Base-by-base conservation (phyloP, 2,329 filamentous ascomycete species). In the Annulohypoxylon truncatum region DNA sequence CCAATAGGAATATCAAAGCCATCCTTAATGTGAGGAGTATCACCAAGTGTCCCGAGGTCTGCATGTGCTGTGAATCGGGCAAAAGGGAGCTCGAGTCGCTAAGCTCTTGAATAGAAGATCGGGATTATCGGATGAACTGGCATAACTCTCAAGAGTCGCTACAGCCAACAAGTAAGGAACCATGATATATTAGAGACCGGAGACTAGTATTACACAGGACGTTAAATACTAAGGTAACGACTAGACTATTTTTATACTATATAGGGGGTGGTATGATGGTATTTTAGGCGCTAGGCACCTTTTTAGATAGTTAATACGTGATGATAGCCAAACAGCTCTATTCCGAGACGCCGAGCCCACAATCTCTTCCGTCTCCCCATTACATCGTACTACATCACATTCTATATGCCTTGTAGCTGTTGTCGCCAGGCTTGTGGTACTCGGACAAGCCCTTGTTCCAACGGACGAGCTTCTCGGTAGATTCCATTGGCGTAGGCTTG, bases 401-500 rank as follows among this genome's bases (percentile, higher is more conserved):
- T 50, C 73, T 66, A 64, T 76, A 76, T 22, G 64, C 74, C 56
- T 73, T 73, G 40, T 69, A 73, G 22, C 61, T 64, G 62, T 67
- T 70, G 38, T 73, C 67, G 15, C 13, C n/a, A 4, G 73, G 73
- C 20, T 59, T 57, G 56, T 77, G 75, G 33, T 69, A 76, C 33
- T 69, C 63, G 24, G 75, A 75, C 38, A 77, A 50, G 12, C 74
- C 75, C 55, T 68, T 73, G 48, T 76, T 75, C 76, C 76, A 77
- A 42, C 74, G 73, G 20, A 71, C 70, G n/a, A 73, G 62, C 48
- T 61, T 70, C 12, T 74, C 73, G 10, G 63, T 73, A 3, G 73
- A 73, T 33, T 68, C 66, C 29, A 55, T 40, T n/a, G 71, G 71
- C 7, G 68, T 64, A 0, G 76, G 71, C 56, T 72, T 72, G 26